Percentiles rank a stretch among this genome's conserved stretches.
Evolutionary conservation across 1,284 basidiomycete genomes (phyloP).

Genomic region (Ceratobasidium sp.): DNA sequence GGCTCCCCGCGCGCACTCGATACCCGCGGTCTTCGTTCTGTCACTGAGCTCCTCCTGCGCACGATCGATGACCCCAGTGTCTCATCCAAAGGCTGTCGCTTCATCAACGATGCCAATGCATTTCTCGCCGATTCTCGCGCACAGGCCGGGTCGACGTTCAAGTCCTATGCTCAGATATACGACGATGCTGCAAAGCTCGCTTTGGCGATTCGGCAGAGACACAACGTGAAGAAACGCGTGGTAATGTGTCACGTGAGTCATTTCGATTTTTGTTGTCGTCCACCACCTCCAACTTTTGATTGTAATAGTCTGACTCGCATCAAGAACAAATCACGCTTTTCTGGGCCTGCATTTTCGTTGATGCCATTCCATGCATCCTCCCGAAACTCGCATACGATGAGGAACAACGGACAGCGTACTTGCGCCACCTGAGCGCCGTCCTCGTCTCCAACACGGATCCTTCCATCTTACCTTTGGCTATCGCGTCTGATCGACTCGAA

Average conservation of each 20-base stretch:
- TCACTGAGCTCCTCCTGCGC: neutral
- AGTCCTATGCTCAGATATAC: neutral
- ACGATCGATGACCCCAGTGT: neutral
- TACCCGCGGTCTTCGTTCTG: constrained; percentile 11
- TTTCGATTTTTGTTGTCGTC: neutral
- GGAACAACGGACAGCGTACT: constrained; percentile 8
- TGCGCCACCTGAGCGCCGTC: constrained; percentile 14
- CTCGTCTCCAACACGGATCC: neutral
- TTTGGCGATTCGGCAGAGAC: neutral
- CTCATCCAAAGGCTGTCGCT: constrained; percentile 17
- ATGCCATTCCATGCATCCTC: constrained; percentile 20
- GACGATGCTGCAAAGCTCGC: neutral
- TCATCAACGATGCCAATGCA: neutral
- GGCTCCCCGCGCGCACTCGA: neutral
- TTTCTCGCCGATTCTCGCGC: constrained; percentile 4
- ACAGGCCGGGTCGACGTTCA: neutral
- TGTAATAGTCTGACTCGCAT: constrained; percentile 7
- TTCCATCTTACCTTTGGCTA: neutral
- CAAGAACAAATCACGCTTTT: constrained; percentile 20
- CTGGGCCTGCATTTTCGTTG: constrained; percentile 14
- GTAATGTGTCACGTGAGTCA: constrained; percentile 20
- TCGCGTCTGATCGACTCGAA: neutral
- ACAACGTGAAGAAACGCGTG: constrained; percentile 1
- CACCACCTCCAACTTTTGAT: too few species aligned
- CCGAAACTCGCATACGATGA: constrained; percentile 12